These are phyloP conservation scores for Tetradesmus obliquus DNA, from an alignment of 139 green algal genomes.

Conservation along the genomic window DNA sequence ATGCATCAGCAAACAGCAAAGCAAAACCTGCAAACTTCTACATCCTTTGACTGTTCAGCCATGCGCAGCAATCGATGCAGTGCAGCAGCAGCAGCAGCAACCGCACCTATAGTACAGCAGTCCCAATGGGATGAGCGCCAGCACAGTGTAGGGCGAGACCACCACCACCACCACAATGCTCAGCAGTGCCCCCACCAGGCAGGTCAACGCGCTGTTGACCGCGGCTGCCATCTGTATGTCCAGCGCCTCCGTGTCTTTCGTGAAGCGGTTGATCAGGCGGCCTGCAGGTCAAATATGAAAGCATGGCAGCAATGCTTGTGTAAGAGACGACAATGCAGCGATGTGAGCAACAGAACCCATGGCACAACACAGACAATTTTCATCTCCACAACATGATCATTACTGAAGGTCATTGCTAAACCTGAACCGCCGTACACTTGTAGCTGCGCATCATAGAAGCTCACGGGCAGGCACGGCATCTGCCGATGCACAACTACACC, in stretches of 20 bases:
- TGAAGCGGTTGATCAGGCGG: conserved; percentile 89
- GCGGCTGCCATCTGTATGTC: conserved; percentile 64
- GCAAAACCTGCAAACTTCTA: not conserved
- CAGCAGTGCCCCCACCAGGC: conserved; percentile 57
- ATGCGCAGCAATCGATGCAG: no score
- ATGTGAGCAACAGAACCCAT: not conserved
- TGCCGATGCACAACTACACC: no score
- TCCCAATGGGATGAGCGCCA: conserved; percentile 70
- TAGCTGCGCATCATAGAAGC: no score
- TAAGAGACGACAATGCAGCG: not conserved
- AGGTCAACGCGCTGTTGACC: conserved; percentile 59
- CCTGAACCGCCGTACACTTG: no score
- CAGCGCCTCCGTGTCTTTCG: conserved; percentile 85
- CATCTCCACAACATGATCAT: not conserved
- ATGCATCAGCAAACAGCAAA: not conserved
- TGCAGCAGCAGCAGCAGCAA: no score
- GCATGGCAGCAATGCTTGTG: not conserved
- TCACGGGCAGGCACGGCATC: no score
- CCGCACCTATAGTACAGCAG: conserved; percentile 66
- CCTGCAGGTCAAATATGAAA: conserved; percentile 44
- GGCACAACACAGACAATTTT: not conserved
- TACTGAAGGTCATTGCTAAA: no score
- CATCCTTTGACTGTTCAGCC: no score
- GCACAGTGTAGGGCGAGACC: conserved; percentile 69
- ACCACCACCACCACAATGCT: conserved; percentile 73